A percentile compares a stretch with the other conserved stretches of the same genome.
phyloP scores from a whole-genome alignment of 2,329 filamentous ascomycete genomes.

The Colletotrichum sp. region DNA sequence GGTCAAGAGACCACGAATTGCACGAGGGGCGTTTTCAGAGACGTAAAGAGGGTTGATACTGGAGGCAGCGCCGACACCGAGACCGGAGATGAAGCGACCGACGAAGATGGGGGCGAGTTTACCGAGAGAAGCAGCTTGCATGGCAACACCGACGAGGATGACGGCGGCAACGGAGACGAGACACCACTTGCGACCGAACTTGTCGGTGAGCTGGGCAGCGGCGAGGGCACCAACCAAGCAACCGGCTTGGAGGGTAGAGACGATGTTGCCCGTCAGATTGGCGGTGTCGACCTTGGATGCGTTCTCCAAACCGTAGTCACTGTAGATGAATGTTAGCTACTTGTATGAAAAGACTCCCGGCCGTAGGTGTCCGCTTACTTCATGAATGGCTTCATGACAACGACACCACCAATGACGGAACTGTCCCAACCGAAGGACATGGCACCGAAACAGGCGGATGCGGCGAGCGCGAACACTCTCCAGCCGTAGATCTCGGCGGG shows the following conservation, averaged over 20 bases:
- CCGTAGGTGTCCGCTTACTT: constrained; percentile 35
- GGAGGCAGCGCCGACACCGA: constrained; percentile 49
- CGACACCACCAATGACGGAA: constrained; percentile 71
- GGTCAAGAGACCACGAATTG: constrained; percentile 48
- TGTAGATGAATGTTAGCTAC: constrained; percentile 54
- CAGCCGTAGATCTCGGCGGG: constrained; percentile 74
- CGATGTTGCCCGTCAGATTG: constrained; percentile 28
- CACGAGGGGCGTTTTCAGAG: constrained; percentile 49
- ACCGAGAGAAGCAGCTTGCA: constrained; percentile 64
- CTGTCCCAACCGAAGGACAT: constrained; percentile 67
- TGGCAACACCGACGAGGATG: constrained; percentile 62
- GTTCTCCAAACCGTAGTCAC: constrained; percentile 25
- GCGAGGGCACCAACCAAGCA: constrained; percentile 32
- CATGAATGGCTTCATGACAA: constrained; percentile 63
- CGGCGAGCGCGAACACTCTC: constrained; percentile 69
- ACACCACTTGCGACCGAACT: constrained; percentile 46
- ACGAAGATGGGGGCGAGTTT: constrained; percentile 66
- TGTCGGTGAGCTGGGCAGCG: constrained; percentile 43
- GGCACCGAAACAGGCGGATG: constrained; percentile 56
- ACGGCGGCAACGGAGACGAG: constrained; percentile 60
- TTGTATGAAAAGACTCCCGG: background rate
- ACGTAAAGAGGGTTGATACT: constrained; percentile 50
- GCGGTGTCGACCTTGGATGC: constrained; percentile 19
- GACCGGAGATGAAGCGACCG: constrained; percentile 59
- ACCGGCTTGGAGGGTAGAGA: constrained; percentile 31